These are phyloP conservation scores for Microdochium trichocladiopsis DNA, from an alignment of 2,329 filamentous ascomycete genomes.

Conservation along the genomic window DNA sequence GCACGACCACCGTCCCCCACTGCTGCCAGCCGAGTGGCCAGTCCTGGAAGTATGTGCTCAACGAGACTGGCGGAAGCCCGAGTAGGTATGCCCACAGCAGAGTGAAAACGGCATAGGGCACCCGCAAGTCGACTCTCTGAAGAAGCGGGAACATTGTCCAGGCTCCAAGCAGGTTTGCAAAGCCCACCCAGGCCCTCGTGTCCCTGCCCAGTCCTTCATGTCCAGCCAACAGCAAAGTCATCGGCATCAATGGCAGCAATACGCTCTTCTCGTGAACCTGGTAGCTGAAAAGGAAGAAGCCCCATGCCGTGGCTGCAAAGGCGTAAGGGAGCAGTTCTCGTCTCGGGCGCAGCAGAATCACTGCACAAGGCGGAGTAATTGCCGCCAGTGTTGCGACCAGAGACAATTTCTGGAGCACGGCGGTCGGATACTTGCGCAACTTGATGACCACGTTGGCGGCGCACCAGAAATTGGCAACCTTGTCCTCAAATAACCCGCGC, in stretches of 20 bases:
- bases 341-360: slow-evolving; percentile 72
- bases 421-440: slow-evolving; percentile 64
- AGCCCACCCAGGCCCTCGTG: slow-evolving; percentile 86
- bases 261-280: slow-evolving; percentile 99
- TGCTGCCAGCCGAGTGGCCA: slow-evolving; percentile 35
- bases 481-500: slow-evolving; percentile 95
- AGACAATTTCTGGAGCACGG: slow-evolving; percentile 68
- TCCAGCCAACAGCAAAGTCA: slow-evolving; percentile 79
- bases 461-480: slow-evolving; percentile 98
- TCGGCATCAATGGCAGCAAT: slow-evolving; percentile 82
- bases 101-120: slow-evolving; percentile 81
- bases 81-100: slow-evolving; percentile 88
- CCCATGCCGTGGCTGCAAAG: slow-evolving; percentile 83
- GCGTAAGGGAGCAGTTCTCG: slow-evolving; percentile 73
- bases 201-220: slow-evolving; percentile 70
- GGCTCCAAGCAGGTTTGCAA: slow-evolving; percentile 79
- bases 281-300: slow-evolving; percentile 95
- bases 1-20: slow-evolving; percentile 60
- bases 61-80: slow-evolving; percentile 72
- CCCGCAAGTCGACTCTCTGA: slow-evolving; percentile 70
- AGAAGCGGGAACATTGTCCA: slow-evolving; percentile 96
- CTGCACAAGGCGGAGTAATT: slow-evolving; percentile 70
- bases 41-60: slow-evolving; percentile 59
- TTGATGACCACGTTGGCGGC: slow-evolving; percentile 86
- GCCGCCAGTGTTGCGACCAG: slow-evolving; percentile 67